phyloP scores from a whole-genome alignment of 2,329 filamentous ascomycete genomes.

The Hypoxylon sp. region DNA sequence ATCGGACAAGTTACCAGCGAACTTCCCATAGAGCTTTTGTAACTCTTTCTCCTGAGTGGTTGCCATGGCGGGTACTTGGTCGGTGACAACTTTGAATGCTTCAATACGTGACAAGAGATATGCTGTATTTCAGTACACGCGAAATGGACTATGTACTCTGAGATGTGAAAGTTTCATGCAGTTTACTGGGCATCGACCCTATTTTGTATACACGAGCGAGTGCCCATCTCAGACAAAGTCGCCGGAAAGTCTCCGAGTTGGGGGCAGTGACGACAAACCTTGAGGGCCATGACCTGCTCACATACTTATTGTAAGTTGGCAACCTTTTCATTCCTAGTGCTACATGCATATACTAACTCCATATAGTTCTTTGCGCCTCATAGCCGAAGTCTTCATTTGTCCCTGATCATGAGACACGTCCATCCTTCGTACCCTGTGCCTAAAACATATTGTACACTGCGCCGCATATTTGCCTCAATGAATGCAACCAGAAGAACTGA shows the following conservation, averaged over 20 bases:
- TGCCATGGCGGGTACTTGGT: constrained; percentile 37
- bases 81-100: not conserved
- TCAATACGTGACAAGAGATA: not conserved
- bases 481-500: not conserved
- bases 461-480: not conserved
- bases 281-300: constrained; percentile 10
- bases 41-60: constrained; percentile 41
- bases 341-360: not conserved
- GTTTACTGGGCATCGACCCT: not conserved
- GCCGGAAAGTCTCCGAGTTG: constrained; percentile 42
- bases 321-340: not conserved
- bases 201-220: constrained; percentile 19
- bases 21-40: constrained; percentile 43
- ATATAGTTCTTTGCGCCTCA: not conserved
- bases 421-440: not conserved
- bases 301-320: not conserved
- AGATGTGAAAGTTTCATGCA: not conserved
- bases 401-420: not conserved
- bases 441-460: not conserved
- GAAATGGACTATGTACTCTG: not conserved
- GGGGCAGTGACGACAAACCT: constrained; percentile 9
- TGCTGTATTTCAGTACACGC: not conserved
- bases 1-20: constrained; percentile 26
- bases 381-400: not conserved
- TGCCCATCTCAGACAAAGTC: constrained; percentile 19